phyloP scores from a whole-genome alignment of 2,329 filamentous ascomycete species.

The Colletotrichum navitas region DNA sequence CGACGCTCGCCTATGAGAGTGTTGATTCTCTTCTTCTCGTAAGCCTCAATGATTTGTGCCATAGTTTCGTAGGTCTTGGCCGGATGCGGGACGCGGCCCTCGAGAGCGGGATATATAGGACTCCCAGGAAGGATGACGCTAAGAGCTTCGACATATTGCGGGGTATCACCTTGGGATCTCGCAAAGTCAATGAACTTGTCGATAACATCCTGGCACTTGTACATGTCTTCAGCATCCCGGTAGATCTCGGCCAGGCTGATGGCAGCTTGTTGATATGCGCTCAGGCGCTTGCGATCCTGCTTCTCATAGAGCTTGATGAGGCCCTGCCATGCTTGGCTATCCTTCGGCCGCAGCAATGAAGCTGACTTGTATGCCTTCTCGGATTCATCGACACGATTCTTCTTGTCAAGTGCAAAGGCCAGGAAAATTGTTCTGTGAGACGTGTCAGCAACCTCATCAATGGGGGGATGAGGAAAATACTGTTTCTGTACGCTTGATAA shows the following conservation, averaged over 20 bases:
- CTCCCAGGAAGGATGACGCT: conserved; percentile 83
- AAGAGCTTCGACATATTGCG: conserved; percentile 82
- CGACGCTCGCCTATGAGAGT: conserved; percentile 89
- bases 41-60: conserved; percentile 84
- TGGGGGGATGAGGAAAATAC: not conserved
- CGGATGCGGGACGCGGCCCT: conserved; percentile 86
- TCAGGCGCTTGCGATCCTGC: conserved; percentile 76
- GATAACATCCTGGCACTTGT: conserved; percentile 75
- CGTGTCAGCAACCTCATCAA: conserved; percentile 32
- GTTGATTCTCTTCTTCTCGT: conserved; percentile 92
- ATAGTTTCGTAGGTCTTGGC: conserved; percentile 84
- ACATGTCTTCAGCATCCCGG: conserved; percentile 72
- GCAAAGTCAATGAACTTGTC: conserved; percentile 85
- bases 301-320: conserved; percentile 88
- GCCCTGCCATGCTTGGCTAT: conserved; percentile 92
- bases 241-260: conserved; percentile 82
- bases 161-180: conserved; percentile 76
- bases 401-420: conserved; percentile 86
- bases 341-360: conserved; percentile 76
- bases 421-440: conserved; percentile 72
- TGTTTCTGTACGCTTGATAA: conserved; percentile 78
- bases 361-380: conserved; percentile 83
- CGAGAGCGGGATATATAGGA: conserved; percentile 83
- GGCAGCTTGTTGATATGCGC: conserved; percentile 80
- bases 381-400: conserved; percentile 77